Conservation (phyloP, 495 filamentous ascomycete genomes). For the Neurospora terricola region DNA sequence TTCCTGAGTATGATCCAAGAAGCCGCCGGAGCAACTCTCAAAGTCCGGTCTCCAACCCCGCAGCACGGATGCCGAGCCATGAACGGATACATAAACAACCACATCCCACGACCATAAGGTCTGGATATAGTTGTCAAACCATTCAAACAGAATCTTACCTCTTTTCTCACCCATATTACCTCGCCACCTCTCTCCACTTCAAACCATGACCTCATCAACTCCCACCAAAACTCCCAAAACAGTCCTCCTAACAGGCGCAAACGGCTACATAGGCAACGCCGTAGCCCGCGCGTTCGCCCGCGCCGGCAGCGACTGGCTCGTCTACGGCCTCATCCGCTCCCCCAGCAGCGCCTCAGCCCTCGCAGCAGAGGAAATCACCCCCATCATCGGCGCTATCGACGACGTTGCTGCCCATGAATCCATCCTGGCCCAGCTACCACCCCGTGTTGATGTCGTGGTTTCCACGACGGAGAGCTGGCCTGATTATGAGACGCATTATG, state of each 20-base stretch:
- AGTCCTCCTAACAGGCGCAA: slow-evolving; percentile 33
- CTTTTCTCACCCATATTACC: no score
- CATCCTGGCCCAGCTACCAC: slow-evolving; percentile 4
- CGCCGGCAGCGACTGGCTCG: slow-evolving; percentile 21
- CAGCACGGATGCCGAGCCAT: background rate
- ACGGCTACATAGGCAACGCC: slow-evolving; percentile 34
- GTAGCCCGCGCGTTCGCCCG: slow-evolving; percentile 30
- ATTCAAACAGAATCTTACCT: background rate
- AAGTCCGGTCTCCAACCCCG: background rate
- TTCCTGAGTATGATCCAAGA: background rate
- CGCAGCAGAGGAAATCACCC: slow-evolving; percentile 23
- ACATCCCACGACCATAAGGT: background rate
- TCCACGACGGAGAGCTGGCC: slow-evolving; percentile 25
- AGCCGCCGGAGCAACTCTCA: background rate
- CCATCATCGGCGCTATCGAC: slow-evolving; percentile 25
- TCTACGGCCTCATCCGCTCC: slow-evolving; percentile 28
- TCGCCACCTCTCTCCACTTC: background rate
- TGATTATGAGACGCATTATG: background rate
- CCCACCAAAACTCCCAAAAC: slow-evolving; percentile 3
- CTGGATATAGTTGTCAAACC: background rate
- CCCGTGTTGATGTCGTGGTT: slow-evolving; percentile 25
- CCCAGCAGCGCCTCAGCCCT: slow-evolving; percentile 12
- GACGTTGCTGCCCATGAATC: slow-evolving; percentile 6
- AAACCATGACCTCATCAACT: background rate
- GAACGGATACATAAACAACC: background rate